Percentiles rank a stretch among this genome's conserved stretches.
phyloP scores from a whole-genome alignment of 805 yeast genomes.

The Pichia heedii region DNA sequence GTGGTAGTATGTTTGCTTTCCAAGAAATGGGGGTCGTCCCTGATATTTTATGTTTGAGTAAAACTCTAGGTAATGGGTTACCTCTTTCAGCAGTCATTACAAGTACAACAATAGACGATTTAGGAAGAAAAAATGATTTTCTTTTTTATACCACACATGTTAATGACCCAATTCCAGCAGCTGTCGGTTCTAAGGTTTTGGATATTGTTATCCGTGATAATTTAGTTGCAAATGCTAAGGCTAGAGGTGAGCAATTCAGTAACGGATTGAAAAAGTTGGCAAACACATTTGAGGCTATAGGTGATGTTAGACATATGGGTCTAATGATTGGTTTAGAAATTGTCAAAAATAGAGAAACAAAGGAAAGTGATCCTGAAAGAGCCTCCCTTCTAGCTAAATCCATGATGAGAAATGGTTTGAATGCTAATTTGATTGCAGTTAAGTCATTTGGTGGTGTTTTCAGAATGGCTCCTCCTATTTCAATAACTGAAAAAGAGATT shows the following conservation, averaged over 20 bases:
- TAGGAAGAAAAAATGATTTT: constrained; percentile 17
- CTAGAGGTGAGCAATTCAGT: constrained; percentile 22
- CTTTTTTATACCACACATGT: constrained; percentile 25
- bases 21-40: constrained; percentile 26
- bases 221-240: constrained; percentile 18
- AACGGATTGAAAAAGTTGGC: constrained; percentile 18
- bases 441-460: constrained; percentile 29
- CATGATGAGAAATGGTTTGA: constrained; percentile 16
- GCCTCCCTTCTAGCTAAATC: constrained; percentile 10
- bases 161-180: constrained; percentile 24
- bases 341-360: constrained; percentile 36
- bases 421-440: constrained; percentile 22
- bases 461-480: constrained; percentile 31
- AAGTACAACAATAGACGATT: constrained; percentile 17
- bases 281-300: constrained; percentile 28
- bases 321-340: constrained; percentile 45
- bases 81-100: constrained; percentile 27
- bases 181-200: constrained; percentile 25
- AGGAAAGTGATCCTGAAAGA: constrained; percentile 31
- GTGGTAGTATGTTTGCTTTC: constrained; percentile 38
- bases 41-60: constrained; percentile 26
- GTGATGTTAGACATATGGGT: constrained; percentile 45
- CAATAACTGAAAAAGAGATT: constrained; percentile 18
- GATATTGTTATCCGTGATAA: constrained; percentile 23
- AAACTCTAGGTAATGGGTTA: constrained; percentile 27